Conservation (phyloP, 192 early-diverging fungal species). For the Rhizophagus sp. region DNA sequence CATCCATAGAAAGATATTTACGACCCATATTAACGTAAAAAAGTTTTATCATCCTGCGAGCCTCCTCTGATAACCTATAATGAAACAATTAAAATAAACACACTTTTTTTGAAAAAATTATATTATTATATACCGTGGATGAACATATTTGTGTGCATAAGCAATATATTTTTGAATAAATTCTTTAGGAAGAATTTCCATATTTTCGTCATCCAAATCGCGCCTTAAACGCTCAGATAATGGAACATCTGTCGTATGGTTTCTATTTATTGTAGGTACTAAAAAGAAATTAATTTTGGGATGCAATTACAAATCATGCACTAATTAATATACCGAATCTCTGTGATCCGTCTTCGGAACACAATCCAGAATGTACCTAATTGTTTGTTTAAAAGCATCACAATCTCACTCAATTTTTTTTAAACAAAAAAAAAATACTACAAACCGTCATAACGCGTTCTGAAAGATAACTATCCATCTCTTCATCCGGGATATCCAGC, state of each 20-base stretch:
- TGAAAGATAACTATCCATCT: conserved; percentile 79
- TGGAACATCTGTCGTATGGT: conserved; percentile 23
- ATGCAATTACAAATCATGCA: too few species aligned
- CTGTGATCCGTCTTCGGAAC: not conserved
- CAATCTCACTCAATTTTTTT: not conserved
- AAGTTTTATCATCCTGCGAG: conserved; percentile 60
- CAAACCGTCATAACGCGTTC: conserved; percentile 79
- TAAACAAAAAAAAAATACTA: conserved; percentile 17
- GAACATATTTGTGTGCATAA: conserved; percentile 79
- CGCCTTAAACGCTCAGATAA: conserved; percentile 46
- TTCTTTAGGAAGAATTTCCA: conserved; percentile 62
- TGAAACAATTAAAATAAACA: not conserved
- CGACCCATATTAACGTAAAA: conserved; percentile 72
- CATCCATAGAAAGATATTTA: conserved; percentile 63
- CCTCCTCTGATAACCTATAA: conserved; percentile 51
- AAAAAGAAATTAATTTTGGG: not conserved
- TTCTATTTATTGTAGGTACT: not conserved
- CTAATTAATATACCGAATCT: not conserved
- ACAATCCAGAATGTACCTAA: conserved; percentile 6
- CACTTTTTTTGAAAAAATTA: not conserved
- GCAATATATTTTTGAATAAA: conserved; percentile 85
- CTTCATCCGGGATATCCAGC: conserved; percentile 75
- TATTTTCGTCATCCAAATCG: conserved; percentile 46
- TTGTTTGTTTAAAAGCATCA: not conserved
- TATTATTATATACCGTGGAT: conserved; percentile 50